A percentile compares a stretch with the other conserved stretches of the same genome.
Conservation (phyloP, 164 flowering plant species). For the Berberis thunbergii region DNA sequence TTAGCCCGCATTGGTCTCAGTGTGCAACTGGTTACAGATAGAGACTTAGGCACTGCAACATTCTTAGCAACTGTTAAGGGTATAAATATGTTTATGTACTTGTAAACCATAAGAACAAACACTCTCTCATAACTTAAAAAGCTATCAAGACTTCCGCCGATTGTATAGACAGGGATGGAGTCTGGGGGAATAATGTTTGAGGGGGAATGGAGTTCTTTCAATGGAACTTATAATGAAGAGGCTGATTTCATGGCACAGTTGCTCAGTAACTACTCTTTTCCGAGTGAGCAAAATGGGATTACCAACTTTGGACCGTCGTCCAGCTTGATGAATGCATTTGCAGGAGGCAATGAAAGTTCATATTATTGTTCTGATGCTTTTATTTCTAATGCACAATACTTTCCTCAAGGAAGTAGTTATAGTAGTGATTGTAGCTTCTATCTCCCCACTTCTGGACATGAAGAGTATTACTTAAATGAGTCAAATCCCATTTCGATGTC, state of each 20-base stretch:
- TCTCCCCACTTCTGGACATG: constrained; percentile 18
- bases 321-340: constrained; percentile 7
- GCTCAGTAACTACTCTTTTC: constrained; percentile 24
- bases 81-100: constrained; percentile 28
- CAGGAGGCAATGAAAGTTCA: constrained; percentile 15
- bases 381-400: constrained; percentile 15
- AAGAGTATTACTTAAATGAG: constrained; percentile 20
- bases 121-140: no score
- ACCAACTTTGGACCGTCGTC: constrained; percentile 18
- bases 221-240: constrained; percentile 45
- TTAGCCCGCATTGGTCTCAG: constrained; percentile 19
- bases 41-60: constrained; percentile 14
- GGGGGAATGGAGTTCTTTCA: constrained; percentile 9
- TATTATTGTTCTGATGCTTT: constrained; percentile 18
- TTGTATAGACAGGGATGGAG: constrained; percentile 8
- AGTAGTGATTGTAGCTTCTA: constrained; percentile 10
- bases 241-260: constrained; percentile 63
- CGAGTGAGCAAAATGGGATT: constrained; percentile 14
- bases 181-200: constrained; percentile 9
- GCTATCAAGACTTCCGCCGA: no score
- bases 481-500: constrained; percentile 18
- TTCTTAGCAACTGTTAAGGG: constrained; percentile 9
- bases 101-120: neutral
- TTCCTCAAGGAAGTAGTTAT: constrained; percentile 23
- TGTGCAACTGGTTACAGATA: constrained; percentile 18